Conservation (phyloP, 768 basidiomycete genomes). For the Tremella yokohamensis region DNA sequence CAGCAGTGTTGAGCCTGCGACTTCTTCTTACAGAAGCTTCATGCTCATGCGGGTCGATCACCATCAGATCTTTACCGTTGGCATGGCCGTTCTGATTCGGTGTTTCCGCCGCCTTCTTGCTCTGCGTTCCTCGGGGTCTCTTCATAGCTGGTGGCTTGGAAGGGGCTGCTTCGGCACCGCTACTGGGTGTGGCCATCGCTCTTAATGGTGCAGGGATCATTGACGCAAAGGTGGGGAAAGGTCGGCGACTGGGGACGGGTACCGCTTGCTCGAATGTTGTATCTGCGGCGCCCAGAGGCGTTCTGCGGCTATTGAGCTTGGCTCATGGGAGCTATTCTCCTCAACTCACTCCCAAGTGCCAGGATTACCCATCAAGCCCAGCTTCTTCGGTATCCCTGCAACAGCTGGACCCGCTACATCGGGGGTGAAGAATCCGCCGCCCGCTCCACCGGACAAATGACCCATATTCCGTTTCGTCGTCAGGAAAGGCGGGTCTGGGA, state of each 20-base stretch:
- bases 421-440: slow-evolving; percentile 35
- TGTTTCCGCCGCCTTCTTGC: slow-evolving; percentile 11
- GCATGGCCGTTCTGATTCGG: slow-evolving; percentile 4
- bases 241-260: slow-evolving; percentile 20
- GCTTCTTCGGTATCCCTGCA: background rate
- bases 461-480: slow-evolving; percentile 25
- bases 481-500: slow-evolving; percentile 34
- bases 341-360: slow-evolving; percentile 28
- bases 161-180: slow-evolving; percentile 1
- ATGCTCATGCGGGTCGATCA: slow-evolving; percentile 34
- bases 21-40: slow-evolving; percentile 29
- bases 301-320: slow-evolving; percentile 13
- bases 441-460: slow-evolving; percentile 11
- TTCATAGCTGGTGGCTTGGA: slow-evolving; percentile 40
- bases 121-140: slow-evolving; percentile 27
- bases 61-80: slow-evolving; percentile 22
- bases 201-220: slow-evolving; percentile 30
- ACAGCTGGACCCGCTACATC: slow-evolving; percentile 22
- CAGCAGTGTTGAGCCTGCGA: slow-evolving; percentile 23
- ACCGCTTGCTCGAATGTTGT: slow-evolving; percentile 30
- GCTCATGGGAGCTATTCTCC: too few species aligned
- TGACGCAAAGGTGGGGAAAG: slow-evolving; percentile 30
- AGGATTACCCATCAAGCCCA: slow-evolving; percentile 32
- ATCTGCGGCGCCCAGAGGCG: slow-evolving; percentile 30
- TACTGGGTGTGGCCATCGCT: slow-evolving; percentile 4